These are phyloP conservation scores for Eragrostis tef DNA, from an alignment of 202 grass and related monocot species.

Conservation along the genomic window DNA sequence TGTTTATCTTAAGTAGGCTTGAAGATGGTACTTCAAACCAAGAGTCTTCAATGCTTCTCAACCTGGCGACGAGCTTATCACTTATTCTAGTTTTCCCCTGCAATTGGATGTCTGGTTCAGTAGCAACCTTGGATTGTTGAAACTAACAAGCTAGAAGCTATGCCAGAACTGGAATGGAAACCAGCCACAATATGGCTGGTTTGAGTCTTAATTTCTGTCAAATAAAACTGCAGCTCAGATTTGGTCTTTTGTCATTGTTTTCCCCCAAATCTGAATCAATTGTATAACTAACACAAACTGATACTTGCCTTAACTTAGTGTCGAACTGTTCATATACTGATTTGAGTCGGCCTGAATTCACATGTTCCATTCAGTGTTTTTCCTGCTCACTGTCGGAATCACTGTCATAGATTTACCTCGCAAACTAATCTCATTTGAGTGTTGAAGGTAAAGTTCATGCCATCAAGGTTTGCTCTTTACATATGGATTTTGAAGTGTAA, in stretches of 20 bases:
- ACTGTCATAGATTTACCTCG: background rate
- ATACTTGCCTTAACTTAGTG: background rate
- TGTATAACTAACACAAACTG: background rate
- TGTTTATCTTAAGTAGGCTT: conserved; percentile 34
- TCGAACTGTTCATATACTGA: background rate
- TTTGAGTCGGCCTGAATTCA: conserved; percentile 8
- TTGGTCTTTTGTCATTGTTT: conserved; percentile 23
- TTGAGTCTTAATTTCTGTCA: conserved; percentile 35
- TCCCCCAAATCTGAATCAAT: background rate
- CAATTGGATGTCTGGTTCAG: background rate
- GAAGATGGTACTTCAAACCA: conserved; percentile 29
- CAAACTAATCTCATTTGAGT: background rate
- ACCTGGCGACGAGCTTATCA: background rate
- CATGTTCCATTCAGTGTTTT: background rate
- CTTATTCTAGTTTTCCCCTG: conserved; percentile 17
- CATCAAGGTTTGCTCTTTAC: background rate
- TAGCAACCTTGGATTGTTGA: conserved; percentile 29
- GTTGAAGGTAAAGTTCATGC: background rate
- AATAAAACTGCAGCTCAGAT: conserved; percentile 45
- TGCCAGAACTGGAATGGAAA: conserved; percentile 29
- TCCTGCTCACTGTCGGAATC: background rate
- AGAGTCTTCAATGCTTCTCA: background rate
- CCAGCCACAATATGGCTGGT: conserved; percentile 4
- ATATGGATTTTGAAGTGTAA: background rate
- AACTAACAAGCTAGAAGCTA: conserved; percentile 9